Evolutionary conservation across 805 yeast genomes (phyloP).

Genomic region (Pichia scutulata): DNA sequence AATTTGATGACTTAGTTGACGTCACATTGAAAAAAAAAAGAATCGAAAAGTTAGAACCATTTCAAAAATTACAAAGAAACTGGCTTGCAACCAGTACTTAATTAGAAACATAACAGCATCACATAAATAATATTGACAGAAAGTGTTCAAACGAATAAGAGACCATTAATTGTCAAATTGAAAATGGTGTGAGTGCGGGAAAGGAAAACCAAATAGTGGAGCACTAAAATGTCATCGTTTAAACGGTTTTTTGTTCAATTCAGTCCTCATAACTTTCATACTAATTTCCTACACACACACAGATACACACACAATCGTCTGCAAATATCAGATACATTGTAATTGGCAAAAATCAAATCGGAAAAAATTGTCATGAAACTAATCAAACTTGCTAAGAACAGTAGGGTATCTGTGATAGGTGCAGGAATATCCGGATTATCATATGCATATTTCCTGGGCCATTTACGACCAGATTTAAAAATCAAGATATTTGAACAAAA

Average conservation of each 20-base stretch:
- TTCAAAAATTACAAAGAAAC: too few species aligned
- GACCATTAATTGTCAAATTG: neutral
- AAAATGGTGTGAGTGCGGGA: neutral
- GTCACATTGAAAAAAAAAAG: too few species aligned
- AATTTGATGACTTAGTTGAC: too few species aligned
- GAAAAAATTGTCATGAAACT: neutral
- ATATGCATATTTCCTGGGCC: conserved; percentile 58
- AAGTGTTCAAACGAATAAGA: too few species aligned
- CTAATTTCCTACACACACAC: too few species aligned
- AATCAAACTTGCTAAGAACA: conserved; percentile 17
- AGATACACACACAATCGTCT: too few species aligned
- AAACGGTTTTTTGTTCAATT: neutral
- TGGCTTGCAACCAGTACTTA: too few species aligned
- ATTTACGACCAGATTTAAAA: conserved; percentile 68
- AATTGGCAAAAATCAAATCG: neutral
- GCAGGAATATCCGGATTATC: conserved; percentile 85
- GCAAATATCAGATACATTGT: too few species aligned
- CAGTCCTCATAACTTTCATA: too few species aligned
- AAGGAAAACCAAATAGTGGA: neutral
- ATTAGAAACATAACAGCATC: too few species aligned
- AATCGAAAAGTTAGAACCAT: too few species aligned
- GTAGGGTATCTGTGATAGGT: conserved; percentile 67
- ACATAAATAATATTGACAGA: too few species aligned
- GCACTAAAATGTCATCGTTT: neutral
- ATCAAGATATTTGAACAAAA: conserved; percentile 56